Base-by-base conservation (phyloP, 1,139 yeast species). In the Yamadazyma atlantica region DNA sequence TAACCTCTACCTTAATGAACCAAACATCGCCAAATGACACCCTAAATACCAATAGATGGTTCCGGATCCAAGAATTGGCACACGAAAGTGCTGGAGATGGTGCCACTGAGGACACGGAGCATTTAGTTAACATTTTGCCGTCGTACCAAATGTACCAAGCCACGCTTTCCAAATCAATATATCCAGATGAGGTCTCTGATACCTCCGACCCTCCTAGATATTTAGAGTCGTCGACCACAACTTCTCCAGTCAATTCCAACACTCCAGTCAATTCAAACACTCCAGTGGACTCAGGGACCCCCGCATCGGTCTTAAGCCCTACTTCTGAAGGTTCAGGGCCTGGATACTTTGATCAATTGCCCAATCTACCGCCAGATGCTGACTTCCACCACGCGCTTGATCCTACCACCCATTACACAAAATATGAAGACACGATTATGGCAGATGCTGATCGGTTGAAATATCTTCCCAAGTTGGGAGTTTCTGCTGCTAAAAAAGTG, bases 101-200 rank as follows among this genome's bases (percentile, higher is more conserved):
- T 9, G 22, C 9, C 22, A 19, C 22, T 9, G 36, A 29, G 3
- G 45, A 43, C 19, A 22, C 18, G 16, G 32, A 36, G 4, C 26
- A 33, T 19, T 22, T 66, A 35, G 47, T 66, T 33, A 66, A 59
- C 42, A 68, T 67, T 31, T 58, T 68, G 19, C 74, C 74, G 1
- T 66, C 72, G 4, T 68, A 68, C 44, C 69, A 66, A 33, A 66
- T 68, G 67, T 65, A 60, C 43, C 64, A 64, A 42, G 60, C 66
- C 15, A 66, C 69, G 2, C 57, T 67, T 23, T 62, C 46, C n/a
- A 33, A 31, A 22, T 34, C 48, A 7, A 11, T 42, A 3, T 23
- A 34, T 15, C 27, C 22, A 16, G 19, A n/a, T 19, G 36, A 34
- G 3, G 14, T 26, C 11, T 19, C 32, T 12, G 8, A 26, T 8